phyloP scores from a whole-genome alignment of 352 stramenopile species.

The Lagenidium giganteum region DNA sequence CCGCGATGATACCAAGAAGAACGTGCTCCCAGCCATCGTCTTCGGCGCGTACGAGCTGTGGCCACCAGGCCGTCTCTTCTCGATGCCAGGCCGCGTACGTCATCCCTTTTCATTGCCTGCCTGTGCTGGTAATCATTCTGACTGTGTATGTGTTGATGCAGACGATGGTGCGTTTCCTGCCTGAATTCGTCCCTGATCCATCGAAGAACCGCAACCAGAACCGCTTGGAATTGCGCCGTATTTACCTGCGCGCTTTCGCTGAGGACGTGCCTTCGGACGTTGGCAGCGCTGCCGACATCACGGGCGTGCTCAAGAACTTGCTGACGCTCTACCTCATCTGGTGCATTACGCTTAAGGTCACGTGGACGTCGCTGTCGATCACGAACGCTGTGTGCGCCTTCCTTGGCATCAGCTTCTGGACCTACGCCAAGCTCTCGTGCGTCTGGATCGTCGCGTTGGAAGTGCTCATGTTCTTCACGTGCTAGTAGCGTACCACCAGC shows the following conservation, averaged over 20 bases:
- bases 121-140: neutral
- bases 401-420: constrained; percentile 59
- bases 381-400: constrained; percentile 33
- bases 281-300: constrained; percentile 36
- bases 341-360: constrained; percentile 63
- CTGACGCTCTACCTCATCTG: constrained; percentile 63
- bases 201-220: constrained; percentile 78
- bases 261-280: constrained; percentile 70
- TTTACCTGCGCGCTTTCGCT: constrained; percentile 71
- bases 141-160: constrained; percentile 15
- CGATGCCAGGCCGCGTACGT: constrained; percentile 58
- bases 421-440: constrained; percentile 49
- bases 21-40: constrained; percentile 67
- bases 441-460: constrained; percentile 46
- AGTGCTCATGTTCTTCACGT: constrained; percentile 77
- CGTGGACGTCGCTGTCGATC: constrained; percentile 30
- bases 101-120: neutral
- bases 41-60: constrained; percentile 82
- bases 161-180: constrained; percentile 70
- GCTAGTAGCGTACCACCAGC: constrained; percentile 42
- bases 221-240: constrained; percentile 67
- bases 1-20: constrained; percentile 78
- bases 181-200: constrained; percentile 60
- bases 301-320: constrained; percentile 61
- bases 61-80: constrained; percentile 69